Evolutionary conservation across 2,329 filamentous ascomycete genomes (phyloP).

Genomic region (Nannizziopsis barbatae): DNA sequence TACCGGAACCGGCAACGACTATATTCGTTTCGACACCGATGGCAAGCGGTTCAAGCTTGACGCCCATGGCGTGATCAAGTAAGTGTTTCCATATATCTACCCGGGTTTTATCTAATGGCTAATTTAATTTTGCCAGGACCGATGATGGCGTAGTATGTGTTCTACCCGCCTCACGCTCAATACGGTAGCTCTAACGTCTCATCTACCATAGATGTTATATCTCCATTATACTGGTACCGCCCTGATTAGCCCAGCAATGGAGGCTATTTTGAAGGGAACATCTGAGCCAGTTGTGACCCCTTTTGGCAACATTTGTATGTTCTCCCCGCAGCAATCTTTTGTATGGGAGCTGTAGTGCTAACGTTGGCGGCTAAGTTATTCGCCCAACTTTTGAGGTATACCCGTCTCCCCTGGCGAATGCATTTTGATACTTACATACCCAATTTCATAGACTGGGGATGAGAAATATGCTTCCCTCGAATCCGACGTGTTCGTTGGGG

Average conservation of each 20-base stretch:
- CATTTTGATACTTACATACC: not conserved
- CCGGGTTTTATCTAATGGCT: not conserved
- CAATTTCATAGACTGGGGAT: conserved; percentile 28
- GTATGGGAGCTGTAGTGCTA: not conserved
- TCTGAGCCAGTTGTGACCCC: conserved; percentile 27
- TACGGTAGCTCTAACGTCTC: not conserved
- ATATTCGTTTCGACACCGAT: conserved; percentile 33
- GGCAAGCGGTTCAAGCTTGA: conserved; percentile 31
- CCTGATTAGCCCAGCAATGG: conserved; percentile 25
- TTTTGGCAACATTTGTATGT: conserved; percentile 34
- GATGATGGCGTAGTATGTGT: conserved; percentile 25
- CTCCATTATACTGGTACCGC: conserved; percentile 34
- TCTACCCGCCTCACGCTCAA: not conserved
- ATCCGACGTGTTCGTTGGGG: conserved; percentile 30
- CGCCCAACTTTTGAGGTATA: conserved; percentile 29
- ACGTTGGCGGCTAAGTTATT: conserved; percentile 21
- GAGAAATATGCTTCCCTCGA: conserved; percentile 34
- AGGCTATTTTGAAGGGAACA: conserved; percentile 25
- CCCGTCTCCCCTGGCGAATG: not conserved
- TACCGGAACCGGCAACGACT: conserved; percentile 32
- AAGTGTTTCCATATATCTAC: conserved; percentile 10
- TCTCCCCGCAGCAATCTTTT: not conserved
- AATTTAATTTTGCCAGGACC: conserved; percentile 19
- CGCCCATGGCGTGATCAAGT: conserved; percentile 34
- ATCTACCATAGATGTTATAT: conserved; percentile 22